These are phyloP conservation scores for Fusarium tricinctum DNA, from an alignment of 2,329 filamentous ascomycete genomes.

Conservation along the genomic window DNA sequence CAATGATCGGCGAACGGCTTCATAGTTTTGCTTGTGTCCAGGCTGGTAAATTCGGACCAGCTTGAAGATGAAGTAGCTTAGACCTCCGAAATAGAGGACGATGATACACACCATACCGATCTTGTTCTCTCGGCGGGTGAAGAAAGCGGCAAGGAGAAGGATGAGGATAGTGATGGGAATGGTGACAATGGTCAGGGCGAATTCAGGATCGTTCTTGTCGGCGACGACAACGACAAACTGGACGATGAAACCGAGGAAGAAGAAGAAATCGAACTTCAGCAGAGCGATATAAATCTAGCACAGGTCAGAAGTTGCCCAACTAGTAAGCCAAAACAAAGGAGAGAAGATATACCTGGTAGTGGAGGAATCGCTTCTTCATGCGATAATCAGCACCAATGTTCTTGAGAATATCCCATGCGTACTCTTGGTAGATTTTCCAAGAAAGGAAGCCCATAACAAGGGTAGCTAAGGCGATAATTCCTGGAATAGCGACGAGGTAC, in stretches of 20 bases:
- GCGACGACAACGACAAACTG: constrained; percentile 96
- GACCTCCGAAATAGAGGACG: constrained; percentile 86
- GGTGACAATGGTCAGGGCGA: constrained; percentile 87
- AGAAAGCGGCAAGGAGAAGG: constrained; percentile 85
- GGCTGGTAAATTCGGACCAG: constrained; percentile 93
- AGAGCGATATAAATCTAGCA: constrained; percentile 93
- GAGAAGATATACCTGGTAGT: constrained; percentile 82
- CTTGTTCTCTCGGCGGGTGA: constrained; percentile 86
- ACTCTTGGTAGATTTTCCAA: constrained; percentile 98
- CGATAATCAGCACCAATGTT: constrained; percentile 97
- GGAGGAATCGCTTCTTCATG: constrained; percentile 96
- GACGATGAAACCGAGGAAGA: constrained; percentile 98
- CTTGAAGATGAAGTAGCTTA: constrained; percentile 98
- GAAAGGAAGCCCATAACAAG: constrained; percentile 80
- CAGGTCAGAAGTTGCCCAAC: constrained; percentile 3
- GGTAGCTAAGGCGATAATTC: constrained; percentile 82
- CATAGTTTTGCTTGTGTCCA: constrained; percentile 71
- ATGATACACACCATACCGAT: constrained; percentile 83
- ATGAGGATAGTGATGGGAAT: constrained; percentile 93
- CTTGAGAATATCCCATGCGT: constrained; percentile 99
- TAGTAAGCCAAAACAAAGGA: background rate
- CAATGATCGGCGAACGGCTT: constrained; percentile 84
- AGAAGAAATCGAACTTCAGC: constrained; percentile 99
- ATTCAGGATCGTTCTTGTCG: constrained; percentile 77
- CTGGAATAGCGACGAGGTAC: constrained; percentile 87